Evolutionary conservation across 306 rosid species (phyloP).

Genomic region (Betula pendula): DNA sequence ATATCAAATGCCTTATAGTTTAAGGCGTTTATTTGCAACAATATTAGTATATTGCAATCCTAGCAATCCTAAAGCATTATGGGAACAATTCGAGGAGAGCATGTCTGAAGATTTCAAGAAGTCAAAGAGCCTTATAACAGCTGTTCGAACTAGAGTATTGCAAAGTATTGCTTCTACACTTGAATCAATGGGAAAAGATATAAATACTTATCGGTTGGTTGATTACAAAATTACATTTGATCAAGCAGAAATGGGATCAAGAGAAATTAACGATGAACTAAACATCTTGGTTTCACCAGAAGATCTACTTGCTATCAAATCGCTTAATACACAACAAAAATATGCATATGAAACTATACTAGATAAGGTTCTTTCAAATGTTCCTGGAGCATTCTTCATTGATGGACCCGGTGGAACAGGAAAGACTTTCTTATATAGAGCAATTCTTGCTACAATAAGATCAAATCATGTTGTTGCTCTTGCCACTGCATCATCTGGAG

Average conservation of each 20-base stretch:
- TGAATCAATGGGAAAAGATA: not conserved
- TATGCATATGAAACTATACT: too few species aligned
- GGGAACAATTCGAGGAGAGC: not conserved
- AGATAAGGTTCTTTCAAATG: too few species aligned
- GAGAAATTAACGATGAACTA: too few species aligned
- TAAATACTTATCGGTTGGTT: not conserved
- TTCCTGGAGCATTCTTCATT: too few species aligned
- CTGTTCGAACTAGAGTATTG: not conserved
- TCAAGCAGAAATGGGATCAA: not conserved
- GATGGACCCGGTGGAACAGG: too few species aligned
- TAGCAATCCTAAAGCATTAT: not conserved
- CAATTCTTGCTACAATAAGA: not conserved
- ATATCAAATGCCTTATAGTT: not conserved
- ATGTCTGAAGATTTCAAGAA: not conserved
- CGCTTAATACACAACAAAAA: too few species aligned
- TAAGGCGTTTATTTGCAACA: too few species aligned
- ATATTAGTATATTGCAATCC: not conserved
- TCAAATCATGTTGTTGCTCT: not conserved
- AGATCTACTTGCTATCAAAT: not conserved
- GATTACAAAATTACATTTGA: not conserved
- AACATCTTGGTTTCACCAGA: not conserved
- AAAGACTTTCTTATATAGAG: too few species aligned
- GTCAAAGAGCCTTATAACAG: too few species aligned
- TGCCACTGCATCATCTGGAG: not conserved
- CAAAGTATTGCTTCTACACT: not conserved